Conservation (phyloP, 2,329 filamentous ascomycete genomes). For the Colletotrichum sp. region DNA sequence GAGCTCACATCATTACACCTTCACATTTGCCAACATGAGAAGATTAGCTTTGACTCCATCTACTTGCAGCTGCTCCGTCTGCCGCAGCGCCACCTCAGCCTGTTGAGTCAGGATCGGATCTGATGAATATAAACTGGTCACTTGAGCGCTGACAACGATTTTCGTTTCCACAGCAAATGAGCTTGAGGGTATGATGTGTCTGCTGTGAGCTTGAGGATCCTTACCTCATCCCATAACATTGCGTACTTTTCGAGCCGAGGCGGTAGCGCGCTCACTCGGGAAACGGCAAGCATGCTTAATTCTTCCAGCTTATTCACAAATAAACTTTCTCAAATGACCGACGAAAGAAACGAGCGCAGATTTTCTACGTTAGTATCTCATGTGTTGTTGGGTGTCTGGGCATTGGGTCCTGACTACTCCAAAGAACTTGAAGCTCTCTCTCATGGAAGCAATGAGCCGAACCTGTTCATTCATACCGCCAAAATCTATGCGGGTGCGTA, state of each 20-base stretch:
- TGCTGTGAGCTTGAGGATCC: background rate
- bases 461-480: background rate
- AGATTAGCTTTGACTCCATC: background rate
- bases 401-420: background rate
- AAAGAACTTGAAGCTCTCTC: background rate
- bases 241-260: background rate
- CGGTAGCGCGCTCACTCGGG: background rate
- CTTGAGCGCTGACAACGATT: background rate
- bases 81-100: background rate
- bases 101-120: background rate
- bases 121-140: background rate
- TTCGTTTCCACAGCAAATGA: background rate
- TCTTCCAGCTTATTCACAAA: background rate
- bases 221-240: background rate
- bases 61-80: background rate
- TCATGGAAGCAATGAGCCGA: accelerated
- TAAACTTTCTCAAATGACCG: background rate
- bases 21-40: too few relatives aligned
- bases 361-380: accelerated
- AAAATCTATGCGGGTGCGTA: accelerated
- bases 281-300: background rate
- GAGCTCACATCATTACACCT: too few relatives aligned
- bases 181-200: background rate
- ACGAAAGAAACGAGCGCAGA: background rate
- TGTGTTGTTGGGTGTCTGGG: background rate